These are phyloP conservation scores for Cystoderma amianthinum DNA, from an alignment of 768 basidiomycete species.

Conservation along the genomic window DNA sequence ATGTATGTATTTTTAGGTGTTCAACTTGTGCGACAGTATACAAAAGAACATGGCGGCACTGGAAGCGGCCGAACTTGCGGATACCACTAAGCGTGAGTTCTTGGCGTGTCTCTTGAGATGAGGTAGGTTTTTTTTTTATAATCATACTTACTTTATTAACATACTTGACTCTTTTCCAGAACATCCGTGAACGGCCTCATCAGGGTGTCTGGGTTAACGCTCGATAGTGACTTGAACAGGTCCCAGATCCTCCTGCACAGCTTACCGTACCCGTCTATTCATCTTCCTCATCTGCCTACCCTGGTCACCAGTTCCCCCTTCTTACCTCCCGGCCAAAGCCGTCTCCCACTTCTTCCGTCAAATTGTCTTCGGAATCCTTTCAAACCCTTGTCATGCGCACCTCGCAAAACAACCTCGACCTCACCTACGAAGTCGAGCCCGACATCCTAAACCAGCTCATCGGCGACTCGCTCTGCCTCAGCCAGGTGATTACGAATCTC, in stretches of 20 bases:
- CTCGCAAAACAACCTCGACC: slow-evolving; percentile 91
- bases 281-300: no score
- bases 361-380: slow-evolving; percentile 93
- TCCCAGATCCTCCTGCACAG: slow-evolving; percentile 94
- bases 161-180: no score
- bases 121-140: no score
- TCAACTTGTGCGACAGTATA: slow-evolving; percentile 91
- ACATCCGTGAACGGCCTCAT: no score
- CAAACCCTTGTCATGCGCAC: slow-evolving; percentile 98
- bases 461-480: slow-evolving; percentile 89
- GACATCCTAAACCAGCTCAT: slow-evolving; percentile 96
- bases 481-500: slow-evolving; percentile 93
- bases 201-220: slow-evolving; percentile 97
- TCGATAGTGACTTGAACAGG: slow-evolving; percentile 92
- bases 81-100: slow-evolving; percentile 95
- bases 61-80: slow-evolving; percentile 97
- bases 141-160: no score
- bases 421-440: slow-evolving; percentile 93
- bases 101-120: slow-evolving; percentile 96
- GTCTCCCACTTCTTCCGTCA: slow-evolving; percentile 98
- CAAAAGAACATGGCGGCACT: slow-evolving; percentile 98
- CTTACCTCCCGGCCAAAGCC: slow-evolving; percentile 97
- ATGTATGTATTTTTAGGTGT: no score
- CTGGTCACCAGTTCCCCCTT: no score
- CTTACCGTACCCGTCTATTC: slow-evolving; percentile 82